Base-by-base conservation (phyloP, 352 stramenopile genomes). In the Pythium pyrilobum region DNA sequence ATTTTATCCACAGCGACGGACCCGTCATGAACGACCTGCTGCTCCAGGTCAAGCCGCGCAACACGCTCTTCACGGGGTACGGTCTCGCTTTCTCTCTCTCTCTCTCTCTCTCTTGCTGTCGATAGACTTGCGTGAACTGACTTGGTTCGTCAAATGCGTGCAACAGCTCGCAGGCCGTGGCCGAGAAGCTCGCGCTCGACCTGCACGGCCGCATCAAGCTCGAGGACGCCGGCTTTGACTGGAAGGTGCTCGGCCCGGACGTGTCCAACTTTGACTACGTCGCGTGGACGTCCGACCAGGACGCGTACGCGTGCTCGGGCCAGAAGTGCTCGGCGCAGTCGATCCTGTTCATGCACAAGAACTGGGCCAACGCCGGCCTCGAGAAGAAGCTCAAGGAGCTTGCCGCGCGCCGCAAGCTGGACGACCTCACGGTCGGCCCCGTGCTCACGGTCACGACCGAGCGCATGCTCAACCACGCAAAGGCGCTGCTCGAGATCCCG, bases 261-360 rank as follows among this genome's bases (percentile, higher is more conserved):
- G 95, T 98, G 9, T 45, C 67, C 46, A 85, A 98, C 73, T 87
- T 98, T 18, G 94, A 99, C 57, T 99, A 99, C 66, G 96, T 99
- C 13, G 94, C 95, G 10, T 99, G 92, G 90, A 95, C 96, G 61
- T 98, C 87, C 46, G 97, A 99, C 72, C 97, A 99, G 84, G 97
- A 99, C 72, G 96, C 97, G 9, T 99, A 99, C 65, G 97, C 96
- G 21, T 97, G 82, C 64, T 96, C 85, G n/a, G 96, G 96, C 32
- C 97, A 99, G 72, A 99, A 99, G 82, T 99, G 96, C 77, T 98
- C 92, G 16, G 97, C 97, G 10, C 92, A 99, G 72, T 98, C 94
- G 41, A 98, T 99, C 53, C 74, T 98, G 27, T 99, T 99, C 74
- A 90, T 98, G 69, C 96, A 99, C 77, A 93, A 98, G 64, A 98